Base-by-base conservation (phyloP, 495 filamentous ascomycete species). In the Xylaria sp. region DNA sequence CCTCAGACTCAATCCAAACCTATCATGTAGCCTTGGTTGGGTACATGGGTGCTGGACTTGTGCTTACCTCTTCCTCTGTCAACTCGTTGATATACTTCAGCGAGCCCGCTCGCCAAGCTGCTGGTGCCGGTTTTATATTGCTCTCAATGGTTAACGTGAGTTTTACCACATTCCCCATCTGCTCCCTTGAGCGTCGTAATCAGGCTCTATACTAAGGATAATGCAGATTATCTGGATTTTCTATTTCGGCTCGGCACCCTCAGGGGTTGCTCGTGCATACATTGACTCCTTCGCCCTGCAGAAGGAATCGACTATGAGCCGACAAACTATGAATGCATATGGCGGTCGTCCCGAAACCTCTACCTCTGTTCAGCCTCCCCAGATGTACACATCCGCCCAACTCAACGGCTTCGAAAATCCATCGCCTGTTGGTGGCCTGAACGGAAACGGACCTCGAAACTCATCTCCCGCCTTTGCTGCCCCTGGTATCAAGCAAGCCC, bases 311-410 rank as follows among this genome's bases (percentile, higher is more conserved):
- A 84, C 87, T 33, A 83, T 77, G 66, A 89, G 87, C 72, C 84
- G 89, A 21, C 90, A 88, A 57, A 93, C 94, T 80, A 92, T 92
- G 79, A 91, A 88, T 74, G 85, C 80, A 61, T 90, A 88, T 71
- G 85, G 84, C 70, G 81, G 79, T 41, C 92, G 93, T 48, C 94
- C 93, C 14, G 93, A 97, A 75, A 97, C 93, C 12, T 93, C 91
- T 59, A 88, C 90, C 7, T 93, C 92, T 35, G 89, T 88, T 59
- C 87, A 88, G 71, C 89, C 92, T 6, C 96, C 95, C 0, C 97
- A 98, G 79, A 97, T 98, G 93, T 98, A 98, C 81, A 98, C 96
- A 5, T 96, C 93, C 4, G 92, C 93, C 9, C 94, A 98, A 81
- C 87, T 98, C 68, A 97, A 91, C 75, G 96, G 96, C 48, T 97